phyloP scores from a whole-genome alignment of 306 rosid genomes.

The Echinosophora koreensis region DNA sequence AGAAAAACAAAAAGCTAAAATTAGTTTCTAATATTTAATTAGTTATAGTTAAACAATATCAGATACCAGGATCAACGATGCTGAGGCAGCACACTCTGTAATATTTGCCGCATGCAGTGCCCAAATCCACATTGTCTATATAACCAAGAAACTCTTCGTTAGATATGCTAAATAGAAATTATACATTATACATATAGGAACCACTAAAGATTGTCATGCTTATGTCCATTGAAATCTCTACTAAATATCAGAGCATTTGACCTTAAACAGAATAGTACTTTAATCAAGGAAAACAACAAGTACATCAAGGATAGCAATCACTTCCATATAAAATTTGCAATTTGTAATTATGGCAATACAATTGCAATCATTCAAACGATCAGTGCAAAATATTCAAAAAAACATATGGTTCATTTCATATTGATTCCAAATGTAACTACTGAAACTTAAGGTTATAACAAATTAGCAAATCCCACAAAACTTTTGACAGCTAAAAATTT shows the following conservation, averaged over 20 bases:
- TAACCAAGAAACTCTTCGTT: not conserved
- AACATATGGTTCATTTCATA: not conserved
- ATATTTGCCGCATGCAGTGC: conserved; percentile 87
- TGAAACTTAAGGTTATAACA: not conserved
- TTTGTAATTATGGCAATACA: not conserved
- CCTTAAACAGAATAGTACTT: not conserved
- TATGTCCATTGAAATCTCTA: not conserved
- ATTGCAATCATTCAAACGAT: not conserved
- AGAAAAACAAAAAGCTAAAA: not conserved
- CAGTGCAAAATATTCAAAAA: not conserved
- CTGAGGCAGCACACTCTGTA: conserved; percentile 91
- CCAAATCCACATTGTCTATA: conserved; percentile 85
- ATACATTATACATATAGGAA: no score
- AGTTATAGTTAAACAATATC: not conserved
- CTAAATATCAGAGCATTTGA: conserved; percentile 9
- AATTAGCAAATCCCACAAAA: not conserved
- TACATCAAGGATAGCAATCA: not conserved
- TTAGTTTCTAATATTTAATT: not conserved
- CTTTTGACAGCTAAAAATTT: not conserved
- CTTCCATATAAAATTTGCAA: not conserved
- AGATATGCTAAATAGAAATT: not conserved
- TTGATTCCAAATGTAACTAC: not conserved
- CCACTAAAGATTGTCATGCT: not conserved
- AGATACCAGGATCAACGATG: conserved; percentile 80
- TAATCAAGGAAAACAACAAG: not conserved